Base-by-base conservation (phyloP, 1,284 basidiomycete genomes). In the Ustilago curta region DNA sequence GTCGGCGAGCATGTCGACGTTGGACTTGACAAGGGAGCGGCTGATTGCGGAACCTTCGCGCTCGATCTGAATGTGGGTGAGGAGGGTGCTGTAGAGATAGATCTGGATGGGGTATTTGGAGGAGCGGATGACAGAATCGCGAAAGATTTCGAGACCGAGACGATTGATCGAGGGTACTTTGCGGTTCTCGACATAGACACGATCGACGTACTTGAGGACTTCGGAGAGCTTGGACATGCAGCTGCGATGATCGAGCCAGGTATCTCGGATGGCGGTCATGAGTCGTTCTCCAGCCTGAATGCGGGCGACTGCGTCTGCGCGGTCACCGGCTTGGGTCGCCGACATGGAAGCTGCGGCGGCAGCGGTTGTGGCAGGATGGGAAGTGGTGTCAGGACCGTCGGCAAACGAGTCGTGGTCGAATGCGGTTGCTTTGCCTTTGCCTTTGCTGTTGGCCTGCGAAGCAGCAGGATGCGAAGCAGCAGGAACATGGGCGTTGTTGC, bases 231-330 rank as follows among this genome's bases (percentile, higher is more conserved):
- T 94, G 45, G 89, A 88, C 92, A 98, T 94, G 85, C 92, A 94
- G 14, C 91, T 90, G 7, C 89, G 91, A 85, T 99, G 96, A 84
- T 98, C 95, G 68, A 96, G 93, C 96, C 97, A 99, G 2, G 96
- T 92, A 48, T 89, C 89, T 80, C 90, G 90, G 67, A 97, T 80
- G 14, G 93, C 91, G 82, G 92, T 94, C 80, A 98, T 87, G 65
- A 98, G 88, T 49, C 91, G 86, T 83, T 97, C 95, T 1, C 91
- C 92, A 81, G 95, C 93, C 77, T 87, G 82, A 47, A 81, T 79
- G 44, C 77, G 73, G 9, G 84, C 80, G 1, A 84, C 70, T 25
- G 76, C 74, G 47, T 81, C 83, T 4, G 77, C 74, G 5, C 74
- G 65, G 25, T 80, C 78, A 27, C 78, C 77, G 1, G 62, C 63